Evolutionary conservation across 2,329 filamentous ascomycete species (phyloP).

Genomic region (Diaporthe capsici): DNA sequence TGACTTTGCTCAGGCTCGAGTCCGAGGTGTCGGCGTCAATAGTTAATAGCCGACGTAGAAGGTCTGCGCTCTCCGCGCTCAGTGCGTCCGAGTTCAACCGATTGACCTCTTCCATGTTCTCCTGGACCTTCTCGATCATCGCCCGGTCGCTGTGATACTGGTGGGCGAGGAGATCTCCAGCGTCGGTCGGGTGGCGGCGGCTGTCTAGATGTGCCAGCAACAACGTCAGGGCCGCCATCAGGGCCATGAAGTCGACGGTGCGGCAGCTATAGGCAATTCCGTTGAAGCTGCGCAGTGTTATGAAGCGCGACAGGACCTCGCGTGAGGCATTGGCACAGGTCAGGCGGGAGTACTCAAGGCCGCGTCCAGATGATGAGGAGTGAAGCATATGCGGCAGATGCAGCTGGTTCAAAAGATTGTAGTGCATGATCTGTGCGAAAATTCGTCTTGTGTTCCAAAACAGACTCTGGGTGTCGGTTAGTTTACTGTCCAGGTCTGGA

Average conservation of each 20-base stretch:
- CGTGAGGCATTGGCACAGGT: conserved; percentile 54
- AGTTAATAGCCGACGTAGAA: conserved; percentile 50
- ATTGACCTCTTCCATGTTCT: conserved; percentile 51
- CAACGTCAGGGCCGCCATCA: conserved; percentile 55
- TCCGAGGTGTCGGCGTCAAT: conserved; percentile 42
- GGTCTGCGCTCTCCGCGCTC: conserved; percentile 46
- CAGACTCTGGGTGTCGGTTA: conserved; percentile 32
- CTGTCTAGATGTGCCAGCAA: conserved; percentile 54
- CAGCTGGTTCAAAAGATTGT: conserved; percentile 51
- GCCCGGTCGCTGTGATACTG: conserved; percentile 56
- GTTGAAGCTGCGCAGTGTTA: conserved; percentile 50
- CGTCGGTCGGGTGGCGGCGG: conserved; percentile 40
- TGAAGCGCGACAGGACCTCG: conserved; percentile 54
- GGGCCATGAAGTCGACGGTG: conserved; percentile 53
- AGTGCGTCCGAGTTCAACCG: conserved; percentile 48
- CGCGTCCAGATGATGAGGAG: conserved; percentile 10
- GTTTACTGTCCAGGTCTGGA: conserved; percentile 42
- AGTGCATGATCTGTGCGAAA: conserved; percentile 50
- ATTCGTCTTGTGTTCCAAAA: conserved; percentile 47
- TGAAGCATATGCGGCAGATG: conserved; percentile 53
- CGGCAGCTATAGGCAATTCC: conserved; percentile 48
- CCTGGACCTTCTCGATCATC: conserved; percentile 53
- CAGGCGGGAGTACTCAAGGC: conserved; percentile 48
- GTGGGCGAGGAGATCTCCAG: conserved; percentile 52
- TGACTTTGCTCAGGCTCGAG: too few relatives aligned